Percentiles rank a stretch among this genome's conserved stretches.
Evolutionary conservation across 1,284 basidiomycete species (phyloP).

Genomic region (Ganoderma boninense): DNA sequence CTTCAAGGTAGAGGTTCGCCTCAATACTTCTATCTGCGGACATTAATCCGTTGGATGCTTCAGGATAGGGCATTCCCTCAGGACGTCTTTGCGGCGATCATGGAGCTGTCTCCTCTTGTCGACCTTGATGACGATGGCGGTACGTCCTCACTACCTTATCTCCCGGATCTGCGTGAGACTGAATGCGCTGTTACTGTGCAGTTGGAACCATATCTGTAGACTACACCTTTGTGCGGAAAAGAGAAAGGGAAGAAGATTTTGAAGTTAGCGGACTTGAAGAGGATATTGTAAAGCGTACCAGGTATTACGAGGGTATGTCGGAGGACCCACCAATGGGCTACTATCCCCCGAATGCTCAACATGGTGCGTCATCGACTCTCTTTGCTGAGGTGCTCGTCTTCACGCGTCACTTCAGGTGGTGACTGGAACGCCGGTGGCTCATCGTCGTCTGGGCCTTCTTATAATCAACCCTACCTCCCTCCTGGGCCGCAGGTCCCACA

Average conservation of each 20-base stretch:
- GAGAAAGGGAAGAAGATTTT: background rate
- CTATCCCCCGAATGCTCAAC: background rate
- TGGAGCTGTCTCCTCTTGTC: constrained; percentile 1
- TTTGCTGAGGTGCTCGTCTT: background rate
- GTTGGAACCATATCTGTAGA: background rate
- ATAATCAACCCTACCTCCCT: background rate
- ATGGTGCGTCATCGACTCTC: background rate
- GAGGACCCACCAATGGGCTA: background rate
- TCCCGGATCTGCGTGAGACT: background rate
- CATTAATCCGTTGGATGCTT: too few relatives aligned
- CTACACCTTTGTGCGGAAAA: background rate
- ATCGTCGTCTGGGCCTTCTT: background rate
- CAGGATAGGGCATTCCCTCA: constrained; percentile 9
- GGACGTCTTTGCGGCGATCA: background rate
- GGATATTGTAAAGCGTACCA: background rate
- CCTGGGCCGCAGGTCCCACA: background rate
- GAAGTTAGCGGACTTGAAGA: background rate
- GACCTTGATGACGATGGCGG: constrained; percentile 15
- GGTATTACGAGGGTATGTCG: background rate
- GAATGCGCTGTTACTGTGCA: too few relatives aligned
- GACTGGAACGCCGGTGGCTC: background rate
- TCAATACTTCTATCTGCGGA: too few relatives aligned
- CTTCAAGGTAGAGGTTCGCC: constrained; percentile 16
- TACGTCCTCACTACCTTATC: background rate
- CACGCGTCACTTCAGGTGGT: background rate